Evolutionary conservation across 2,329 filamentous ascomycete genomes (phyloP), one percentile per base, ranked within the genome.

Genomic region (Ophiognomonia clavigignenti-juglandacearum): DNA sequence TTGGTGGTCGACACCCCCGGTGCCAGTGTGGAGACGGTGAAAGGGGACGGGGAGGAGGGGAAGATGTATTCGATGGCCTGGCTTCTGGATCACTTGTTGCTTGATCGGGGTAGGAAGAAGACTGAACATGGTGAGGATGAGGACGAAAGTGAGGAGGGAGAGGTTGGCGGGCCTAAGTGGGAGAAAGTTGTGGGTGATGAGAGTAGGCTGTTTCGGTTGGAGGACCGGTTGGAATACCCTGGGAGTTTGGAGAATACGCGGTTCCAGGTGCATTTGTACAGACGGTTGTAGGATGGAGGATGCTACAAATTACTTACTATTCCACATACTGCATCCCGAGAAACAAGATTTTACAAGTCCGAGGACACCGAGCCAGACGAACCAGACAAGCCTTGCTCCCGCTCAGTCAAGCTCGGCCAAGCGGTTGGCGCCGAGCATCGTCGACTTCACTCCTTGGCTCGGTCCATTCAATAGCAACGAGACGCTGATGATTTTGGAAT

Each of bases 241-340:
- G 52, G 37, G 16, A 52, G 52, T 23, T 23, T 54, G 40, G 52
- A 54, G 23, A 54, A 54, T 31, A 47, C 52, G 49, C 50, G 41
- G 26, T 43, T 54, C 1, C 52, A 54, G 43, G 37, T 54, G 2
- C 52, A 54, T 27, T 6, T 50, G 22, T 52, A 50, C 35, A 50
- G 29, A 40, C 50, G 50, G 4, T 20, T 54, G 38, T 54, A 39
- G 39, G 1, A 11, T 26, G 31, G 1, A 22, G 2, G n/a, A 10
- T 14, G 26, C 41, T n/a, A n/a, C n/a, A n/a, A n/a, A n/a, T n/a
- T n/a, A n/a, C n/a, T n/a, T n/a, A n/a, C n/a, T n/a, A n/a, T n/a
- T n/a, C n/a, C n/a, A n/a, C n/a, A n/a, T n/a, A n/a, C n/a, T n/a
- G n/a, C n/a, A n/a, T n/a, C n/a, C n/a, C n/a, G n/a, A n/a, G n/a